Evolutionary conservation across 139 green algal genomes (phyloP), one percentile per base, ranked within the genome.

Genomic region (Volvox africanus): DNA sequence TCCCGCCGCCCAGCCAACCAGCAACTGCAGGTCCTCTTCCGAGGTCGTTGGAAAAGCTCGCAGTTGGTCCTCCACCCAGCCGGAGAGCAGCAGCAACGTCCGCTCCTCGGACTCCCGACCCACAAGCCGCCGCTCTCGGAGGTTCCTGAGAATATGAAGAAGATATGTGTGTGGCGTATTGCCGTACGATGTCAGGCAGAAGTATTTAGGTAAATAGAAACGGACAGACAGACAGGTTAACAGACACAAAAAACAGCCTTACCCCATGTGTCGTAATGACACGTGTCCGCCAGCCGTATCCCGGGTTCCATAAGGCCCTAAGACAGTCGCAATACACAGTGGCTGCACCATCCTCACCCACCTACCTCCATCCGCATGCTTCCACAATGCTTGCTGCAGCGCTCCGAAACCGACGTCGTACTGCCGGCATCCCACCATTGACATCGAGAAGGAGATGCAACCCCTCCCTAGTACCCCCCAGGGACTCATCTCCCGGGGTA

Each of bases 321-420:
- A 69, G 62, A 69, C 62, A 69, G 62, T 19, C 19, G 62, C 62
- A 69, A 69, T 69, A 69, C 62, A 69, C 62, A 69, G 62, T 19
- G 17, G 17, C 62, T 69, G 62, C 62, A 17, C 62, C 62, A 19
- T 19, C 17, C 17, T 69, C n/a, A n/a, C 30, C 68, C 68, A 55
- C n/a, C 61, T 21, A 89, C 85, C 85, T 89, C 85, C 85, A 89
- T n/a, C 85, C 85, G 5, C 44, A 82, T 1, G 20, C 71, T 9
- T 22, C 69, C 22, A 89, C 44, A 2, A 89, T 35, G 71, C 85
- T 89, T n/a, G 69, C 71, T 0, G 85, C 85, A 0, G 85, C 85
- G 71, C 69, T 83, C 0, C 44, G 85, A 17, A 89, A 78, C 71
- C 85, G 37, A 13, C 11, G 22, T 0, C 68, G 44, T 21, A n/a